Evolutionary conservation across 495 filamentous ascomycete genomes (phyloP), one percentile per base, ranked within the genome.

Genomic region (Xanthoparmelia taractica): DNA sequence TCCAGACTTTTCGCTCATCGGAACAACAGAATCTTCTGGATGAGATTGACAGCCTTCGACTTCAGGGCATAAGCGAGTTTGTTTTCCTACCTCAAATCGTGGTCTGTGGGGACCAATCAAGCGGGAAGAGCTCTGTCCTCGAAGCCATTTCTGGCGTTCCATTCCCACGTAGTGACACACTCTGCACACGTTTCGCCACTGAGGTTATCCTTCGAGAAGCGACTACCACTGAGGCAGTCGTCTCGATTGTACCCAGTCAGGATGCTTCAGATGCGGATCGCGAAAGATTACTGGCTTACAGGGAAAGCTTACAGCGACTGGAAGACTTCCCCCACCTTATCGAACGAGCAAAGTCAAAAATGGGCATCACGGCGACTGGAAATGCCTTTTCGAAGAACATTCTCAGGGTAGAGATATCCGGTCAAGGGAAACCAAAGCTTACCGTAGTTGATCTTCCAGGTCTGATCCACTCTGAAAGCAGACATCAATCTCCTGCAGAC

Each of bases 101-200:
- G 33, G 85, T 89, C 1, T 85, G 80, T 64, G 84, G 85, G 8
- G 80, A 85, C 71, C 82, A 87, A 61, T 85, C 80, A 3, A 75
- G 76, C 20, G 85, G 84, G 8, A 87, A 86, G 65, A 85, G 83
- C 70, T 88, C 86, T 0, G 82, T 87, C 5, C 76, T 88, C 0
- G 86, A 88, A 65, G 84, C 84, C 7, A 80, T 89, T 27, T 85
- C 85, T 7, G 82, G 82, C 37, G 78, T 88, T 23, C 72, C 78
- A 5, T 88, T 89, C 65, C 82, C 82, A 0, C 71, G 70, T 0
- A 77, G 77, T 36, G 77, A 78, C 59, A 80, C 70, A 52, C 70
- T 85, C 0, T 84, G 81, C 65, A 85, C 84, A 2, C 70, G 81
- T 37, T 86, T 85, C 65, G 77, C 82, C 13, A 86, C 79, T 1